Percentiles rank a stretch among this genome's conserved stretches.
Evolutionary conservation across 495 filamentous ascomycete species (phyloP).

Genomic region (Cercophora sp.): DNA sequence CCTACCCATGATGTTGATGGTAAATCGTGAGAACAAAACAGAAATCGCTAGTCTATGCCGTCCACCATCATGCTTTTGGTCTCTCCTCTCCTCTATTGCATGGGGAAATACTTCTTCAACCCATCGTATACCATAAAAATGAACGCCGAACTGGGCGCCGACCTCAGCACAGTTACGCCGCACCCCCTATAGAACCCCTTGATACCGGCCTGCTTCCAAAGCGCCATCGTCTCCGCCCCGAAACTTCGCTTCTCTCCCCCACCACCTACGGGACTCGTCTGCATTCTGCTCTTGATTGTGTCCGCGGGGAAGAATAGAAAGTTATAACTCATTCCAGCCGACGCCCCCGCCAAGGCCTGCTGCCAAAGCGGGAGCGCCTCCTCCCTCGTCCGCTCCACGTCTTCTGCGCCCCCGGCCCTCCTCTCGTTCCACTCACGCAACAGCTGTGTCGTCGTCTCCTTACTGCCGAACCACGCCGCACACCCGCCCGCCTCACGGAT

Average conservation of each 20-base stretch:
- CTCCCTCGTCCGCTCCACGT: conserved; percentile 27
- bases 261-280: conserved; percentile 69
- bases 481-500: conserved; percentile 91
- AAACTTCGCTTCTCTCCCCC: conserved; percentile 56
- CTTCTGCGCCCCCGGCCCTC: conserved; percentile 24
- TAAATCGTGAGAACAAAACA: no score
- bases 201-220: conserved; percentile 80
- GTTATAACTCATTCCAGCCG: conserved; percentile 89
- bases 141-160: conserved; percentile 91
- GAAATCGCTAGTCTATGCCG: no score
- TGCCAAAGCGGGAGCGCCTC: conserved; percentile 64
- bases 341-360: conserved; percentile 82
- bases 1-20: no score
- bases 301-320: conserved; percentile 96
- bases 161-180: conserved; percentile 82
- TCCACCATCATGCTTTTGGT: neutral
- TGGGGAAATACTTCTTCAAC: conserved; percentile 61
- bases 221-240: conserved; percentile 56
- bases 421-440: conserved; percentile 49
- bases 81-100: conserved; percentile 25
- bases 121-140: conserved; percentile 94
- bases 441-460: conserved; percentile 71
- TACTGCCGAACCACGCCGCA: conserved; percentile 92
- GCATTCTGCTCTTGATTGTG: conserved; percentile 94
- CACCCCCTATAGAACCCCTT: conserved; percentile 88